Conservation (phyloP, 2,329 filamentous ascomycete species). For the Anthostomella pinea region DNA sequence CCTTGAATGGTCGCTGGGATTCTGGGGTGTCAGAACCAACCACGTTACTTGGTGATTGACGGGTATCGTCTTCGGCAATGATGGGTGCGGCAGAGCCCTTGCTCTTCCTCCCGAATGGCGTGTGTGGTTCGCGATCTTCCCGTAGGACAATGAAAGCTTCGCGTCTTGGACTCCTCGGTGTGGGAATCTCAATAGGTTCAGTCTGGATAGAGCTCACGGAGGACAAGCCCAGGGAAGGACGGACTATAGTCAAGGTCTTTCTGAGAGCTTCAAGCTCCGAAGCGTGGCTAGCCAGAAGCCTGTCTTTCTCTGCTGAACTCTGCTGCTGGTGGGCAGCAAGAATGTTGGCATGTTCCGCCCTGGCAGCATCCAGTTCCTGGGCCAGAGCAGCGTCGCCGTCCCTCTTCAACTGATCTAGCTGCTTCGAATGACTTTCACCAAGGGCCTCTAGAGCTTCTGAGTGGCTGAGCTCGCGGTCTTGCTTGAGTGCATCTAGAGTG, state of each 20-base stretch:
- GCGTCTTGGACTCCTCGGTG: constrained; percentile 49
- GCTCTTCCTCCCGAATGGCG: constrained; percentile 43
- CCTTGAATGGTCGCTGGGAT: constrained; percentile 57
- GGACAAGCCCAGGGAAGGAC: constrained; percentile 40
- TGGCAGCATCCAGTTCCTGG: constrained; percentile 18
- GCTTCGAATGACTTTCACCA: constrained; percentile 17
- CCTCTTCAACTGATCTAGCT: constrained; percentile 22
- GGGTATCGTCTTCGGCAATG: constrained; percentile 65
- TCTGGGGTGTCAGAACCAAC: constrained; percentile 48
- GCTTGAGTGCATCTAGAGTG: constrained; percentile 23
- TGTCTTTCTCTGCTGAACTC: constrained; percentile 24
- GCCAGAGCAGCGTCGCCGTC: constrained; percentile 21
- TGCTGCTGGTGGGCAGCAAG: constrained; percentile 24
- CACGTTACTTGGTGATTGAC: constrained; percentile 47
- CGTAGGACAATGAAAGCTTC: constrained; percentile 56
- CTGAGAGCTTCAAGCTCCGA: constrained; percentile 31
- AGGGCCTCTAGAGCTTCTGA: constrained; percentile 23
- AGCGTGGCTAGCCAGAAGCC: constrained; percentile 25
- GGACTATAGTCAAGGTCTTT: constrained; percentile 21
- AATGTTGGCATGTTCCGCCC: constrained; percentile 17
- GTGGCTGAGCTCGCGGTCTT: constrained; percentile 19
- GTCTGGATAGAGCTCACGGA: constrained; percentile 45
- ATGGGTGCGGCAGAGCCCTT: constrained; percentile 39
- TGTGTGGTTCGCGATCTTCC: constrained; percentile 42
- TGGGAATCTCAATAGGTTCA: constrained; percentile 36